Evolutionary conservation across 169 alveolate species (phyloP).

Genomic region (Plasmodium vivax): DNA sequence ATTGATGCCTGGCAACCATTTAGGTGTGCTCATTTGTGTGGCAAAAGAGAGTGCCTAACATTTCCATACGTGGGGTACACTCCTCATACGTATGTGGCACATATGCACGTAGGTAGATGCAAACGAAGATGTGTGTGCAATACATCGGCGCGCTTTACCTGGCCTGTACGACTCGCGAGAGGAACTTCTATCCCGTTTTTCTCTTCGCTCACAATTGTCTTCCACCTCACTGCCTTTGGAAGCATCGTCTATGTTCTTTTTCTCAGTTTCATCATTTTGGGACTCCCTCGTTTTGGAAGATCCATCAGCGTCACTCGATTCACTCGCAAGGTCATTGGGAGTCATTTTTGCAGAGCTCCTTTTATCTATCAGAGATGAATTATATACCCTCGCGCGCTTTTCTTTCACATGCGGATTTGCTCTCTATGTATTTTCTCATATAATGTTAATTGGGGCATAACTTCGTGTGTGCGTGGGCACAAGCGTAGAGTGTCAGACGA

Average conservation of each 20-base stretch:
- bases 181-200: constrained; percentile 63
- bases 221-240: constrained; percentile 18
- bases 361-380: background rate
- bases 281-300: background rate
- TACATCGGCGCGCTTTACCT: background rate
- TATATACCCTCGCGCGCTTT: background rate
- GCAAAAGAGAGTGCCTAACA: background rate
- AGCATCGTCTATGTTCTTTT: constrained; percentile 16
- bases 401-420: background rate
- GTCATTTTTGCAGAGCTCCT: constrained; percentile 25
- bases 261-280: constrained; percentile 14
- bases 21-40: background rate
- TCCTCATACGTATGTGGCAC: background rate
- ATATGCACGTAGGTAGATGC: background rate
- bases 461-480: background rate
- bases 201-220: constrained; percentile 46
- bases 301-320: constrained; percentile 15
- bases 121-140: background rate
- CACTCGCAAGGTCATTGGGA: background rate
- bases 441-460: background rate
- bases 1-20: background rate
- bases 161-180: constrained; percentile 38
- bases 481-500: background rate
- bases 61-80: background rate
- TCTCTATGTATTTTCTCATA: background rate